phyloP scores from a whole-genome alignment of 2,329 filamentous ascomycete species.

The Monosporascus cannonballus region DNA sequence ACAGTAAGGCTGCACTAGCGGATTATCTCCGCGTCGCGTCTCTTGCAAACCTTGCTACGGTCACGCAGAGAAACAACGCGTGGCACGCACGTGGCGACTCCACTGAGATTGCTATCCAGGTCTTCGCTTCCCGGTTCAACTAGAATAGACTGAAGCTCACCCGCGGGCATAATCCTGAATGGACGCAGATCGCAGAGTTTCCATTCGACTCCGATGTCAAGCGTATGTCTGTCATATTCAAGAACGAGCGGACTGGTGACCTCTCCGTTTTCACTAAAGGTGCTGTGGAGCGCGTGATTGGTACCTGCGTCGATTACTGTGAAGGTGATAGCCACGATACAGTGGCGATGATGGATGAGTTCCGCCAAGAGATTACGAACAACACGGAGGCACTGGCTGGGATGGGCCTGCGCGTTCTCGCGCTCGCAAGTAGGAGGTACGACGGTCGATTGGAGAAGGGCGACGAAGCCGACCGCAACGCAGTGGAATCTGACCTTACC shows the following conservation, averaged over 20 bases:
- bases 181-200: conserved; percentile 57
- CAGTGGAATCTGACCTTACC: conserved; percentile 52
- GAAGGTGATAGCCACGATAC: conserved; percentile 26
- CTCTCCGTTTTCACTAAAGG: conserved; percentile 49
- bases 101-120: conserved; percentile 68
- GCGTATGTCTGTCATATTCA: conserved; percentile 66
- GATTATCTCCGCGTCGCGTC: conserved; percentile 55
- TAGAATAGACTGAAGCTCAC: conserved; percentile 50
- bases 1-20: conserved; percentile 38
- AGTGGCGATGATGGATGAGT: conserved; percentile 38
- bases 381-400: conserved; percentile 58
- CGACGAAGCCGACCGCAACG: conserved; percentile 42
- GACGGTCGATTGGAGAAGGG: conserved; percentile 36
- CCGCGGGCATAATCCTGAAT: conserved; percentile 41
- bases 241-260: conserved; percentile 28
- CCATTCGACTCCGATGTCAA: conserved; percentile 69
- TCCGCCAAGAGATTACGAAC: conserved; percentile 45
- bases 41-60: conserved; percentile 47
- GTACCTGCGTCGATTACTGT: conserved; percentile 46
- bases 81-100: conserved; percentile 60
- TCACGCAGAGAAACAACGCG: conserved; percentile 36
- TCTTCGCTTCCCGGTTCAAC: conserved; percentile 61
- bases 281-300: conserved; percentile 62
- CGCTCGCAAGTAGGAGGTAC: conserved; percentile 48
- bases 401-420: conserved; percentile 57